Evolutionary conservation across 495 filamentous ascomycete species (phyloP).

Genomic region (Podospora didyma): DNA sequence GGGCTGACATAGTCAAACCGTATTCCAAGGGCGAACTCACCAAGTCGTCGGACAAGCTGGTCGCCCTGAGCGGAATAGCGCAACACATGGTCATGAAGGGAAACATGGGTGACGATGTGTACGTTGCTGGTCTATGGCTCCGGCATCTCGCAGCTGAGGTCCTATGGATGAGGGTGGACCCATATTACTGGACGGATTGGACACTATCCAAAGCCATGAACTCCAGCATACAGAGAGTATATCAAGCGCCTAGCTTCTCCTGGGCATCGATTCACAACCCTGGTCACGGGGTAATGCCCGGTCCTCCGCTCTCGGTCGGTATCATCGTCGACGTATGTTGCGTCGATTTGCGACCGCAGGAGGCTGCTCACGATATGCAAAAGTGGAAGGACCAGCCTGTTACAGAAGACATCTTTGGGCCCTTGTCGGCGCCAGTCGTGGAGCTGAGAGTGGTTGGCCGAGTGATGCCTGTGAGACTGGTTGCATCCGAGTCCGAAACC

Average conservation of each 20-base stretch:
- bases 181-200: neutral
- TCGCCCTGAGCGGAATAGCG: neutral
- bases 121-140: conserved; percentile 2
- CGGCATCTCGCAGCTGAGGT: neutral
- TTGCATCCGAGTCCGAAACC: neutral
- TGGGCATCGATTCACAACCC: conserved; percentile 1
- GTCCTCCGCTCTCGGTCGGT: neutral
- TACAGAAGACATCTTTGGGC: neutral
- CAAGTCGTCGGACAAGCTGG: neutral
- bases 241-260: conserved; percentile 1
- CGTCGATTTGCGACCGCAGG: neutral
- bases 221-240: neutral
- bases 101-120: neutral
- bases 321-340: neutral
- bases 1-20: neutral
- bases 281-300: neutral
- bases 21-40: neutral
- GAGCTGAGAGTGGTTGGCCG: neutral
- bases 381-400: neutral
- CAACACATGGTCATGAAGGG: neutral
- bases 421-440: neutral
- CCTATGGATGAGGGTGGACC: neutral
- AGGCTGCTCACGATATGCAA: neutral
- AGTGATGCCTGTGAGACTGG: neutral
- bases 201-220: neutral